A percentile compares a stretch with the other conserved stretches of the same genome.
These are phyloP conservation scores for Neurospora hispaniola DNA, from an alignment of 495 filamentous ascomycete genomes.

Conservation along the genomic window DNA sequence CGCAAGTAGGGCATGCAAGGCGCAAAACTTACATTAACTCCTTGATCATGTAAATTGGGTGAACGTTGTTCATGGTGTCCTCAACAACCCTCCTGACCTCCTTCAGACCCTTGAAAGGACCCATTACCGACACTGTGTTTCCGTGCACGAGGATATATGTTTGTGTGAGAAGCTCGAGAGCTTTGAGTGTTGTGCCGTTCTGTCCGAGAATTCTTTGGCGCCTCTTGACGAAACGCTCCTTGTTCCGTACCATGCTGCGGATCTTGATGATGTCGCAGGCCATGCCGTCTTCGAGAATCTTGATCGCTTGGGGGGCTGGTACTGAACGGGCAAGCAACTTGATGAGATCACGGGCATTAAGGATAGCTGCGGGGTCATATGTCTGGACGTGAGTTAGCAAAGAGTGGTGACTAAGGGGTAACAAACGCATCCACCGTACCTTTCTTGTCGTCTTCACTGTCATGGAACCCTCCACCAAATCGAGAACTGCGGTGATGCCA, in stretches of 20 bases:
- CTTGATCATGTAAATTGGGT: constrained; percentile 65
- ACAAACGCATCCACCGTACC: not conserved
- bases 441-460: constrained; percentile 80
- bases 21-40: constrained; percentile 56
- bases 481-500: constrained; percentile 77
- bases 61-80: constrained; percentile 95
- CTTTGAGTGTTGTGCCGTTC: constrained; percentile 53
- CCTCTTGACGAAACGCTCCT: constrained; percentile 94
- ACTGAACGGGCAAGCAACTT: constrained; percentile 87
- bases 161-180: constrained; percentile 85
- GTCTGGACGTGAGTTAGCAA: constrained; percentile 40
- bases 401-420: not conserved
- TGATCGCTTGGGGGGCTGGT: constrained; percentile 83
- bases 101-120: constrained; percentile 83
- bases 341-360: constrained; percentile 90
- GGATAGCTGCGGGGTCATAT: constrained; percentile 84
- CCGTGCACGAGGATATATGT: constrained; percentile 96
- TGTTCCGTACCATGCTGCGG: constrained; percentile 75
- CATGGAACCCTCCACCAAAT: constrained; percentile 94
- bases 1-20: not conserved
- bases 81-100: constrained; percentile 83
- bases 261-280: constrained; percentile 95
- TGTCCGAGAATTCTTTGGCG: constrained; percentile 80
- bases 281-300: constrained; percentile 84
- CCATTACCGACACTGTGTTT: constrained; percentile 90